Evolutionary conservation across 768 basidiomycete species (phyloP), one percentile per base, ranked within the genome.

Genomic region (Boletus barrowsii): DNA sequence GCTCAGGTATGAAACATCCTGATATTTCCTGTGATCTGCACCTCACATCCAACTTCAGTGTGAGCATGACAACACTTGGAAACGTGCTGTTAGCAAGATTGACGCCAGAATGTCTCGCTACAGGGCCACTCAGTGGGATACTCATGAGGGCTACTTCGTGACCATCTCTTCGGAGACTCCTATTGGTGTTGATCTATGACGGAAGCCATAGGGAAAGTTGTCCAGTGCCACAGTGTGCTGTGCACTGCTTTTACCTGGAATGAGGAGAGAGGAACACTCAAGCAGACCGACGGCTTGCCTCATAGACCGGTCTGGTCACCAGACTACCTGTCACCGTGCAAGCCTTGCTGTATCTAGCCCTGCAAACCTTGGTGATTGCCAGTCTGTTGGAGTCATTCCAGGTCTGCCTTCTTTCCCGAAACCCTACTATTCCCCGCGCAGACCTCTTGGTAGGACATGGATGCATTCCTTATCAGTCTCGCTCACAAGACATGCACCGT

Each of bases 101-200:
- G 65, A 68, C 15, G 53, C 62, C 30, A 67, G 47, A 24, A 70
- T 70, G 68, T 64, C 66, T 42, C 68, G 68, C 41, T 66, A 66
- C 18, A 63, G 68, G n/a, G 68, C 68, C 20, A 69, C 68, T 22
- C 68, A 69, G 13, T 69, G 68, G 66, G 68, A 68, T 39, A 68
- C 68, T 4, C 68, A 69, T 15, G 68, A 69, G 43, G 64, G 68
- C 32, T 61, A 58, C 51, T 57, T 64, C 8, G 51, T 61, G 36
- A 61, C 51, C 11, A 22, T 64, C 37, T 22, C 42, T 22, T 51
- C 66, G 17, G 66, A 70, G 42, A 66, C 59, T 2, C 32, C 67
- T 9, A 51, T 70, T 37, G 69, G 67, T 39, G 49, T 65, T 3
- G 65, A 68, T 18, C 58, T 10, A 68, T 70, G 67, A 45, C 51